phyloP scores from a whole-genome alignment of 371 early-diverging fungal species.

The Mucor lusitanicus region DNA sequence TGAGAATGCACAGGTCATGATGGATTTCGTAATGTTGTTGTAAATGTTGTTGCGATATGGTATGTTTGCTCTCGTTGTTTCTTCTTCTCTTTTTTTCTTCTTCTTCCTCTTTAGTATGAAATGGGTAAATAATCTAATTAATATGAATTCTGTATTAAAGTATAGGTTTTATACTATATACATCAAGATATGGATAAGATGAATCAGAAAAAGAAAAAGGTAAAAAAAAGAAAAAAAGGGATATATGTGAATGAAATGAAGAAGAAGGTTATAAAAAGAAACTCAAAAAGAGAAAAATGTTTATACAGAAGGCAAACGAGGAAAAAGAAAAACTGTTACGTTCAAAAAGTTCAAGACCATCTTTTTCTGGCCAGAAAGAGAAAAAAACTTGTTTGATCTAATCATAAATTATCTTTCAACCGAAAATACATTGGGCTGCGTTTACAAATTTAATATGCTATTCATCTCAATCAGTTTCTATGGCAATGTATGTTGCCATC shows the following conservation, averaged over 20 bases:
- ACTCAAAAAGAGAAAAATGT: neutral
- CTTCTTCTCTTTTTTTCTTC: neutral
- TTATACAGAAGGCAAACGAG: neutral
- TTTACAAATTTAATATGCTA: neutral
- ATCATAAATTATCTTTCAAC: neutral
- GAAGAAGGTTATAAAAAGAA: conserved; percentile 16
- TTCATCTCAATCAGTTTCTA: neutral
- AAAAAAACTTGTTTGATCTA: conserved; percentile 4
- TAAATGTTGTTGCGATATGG: neutral
- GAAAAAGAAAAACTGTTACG: conserved; percentile 10
- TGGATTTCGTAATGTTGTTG: neutral
- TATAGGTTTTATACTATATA: conserved; percentile 5
- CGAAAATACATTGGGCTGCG: neutral
- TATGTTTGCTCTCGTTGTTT: neutral
- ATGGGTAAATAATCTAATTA: conserved; percentile 1
- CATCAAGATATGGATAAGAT: neutral
- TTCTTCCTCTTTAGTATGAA: neutral
- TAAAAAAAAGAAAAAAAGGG: conserved; percentile 12
- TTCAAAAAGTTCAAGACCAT: conserved; percentile 1
- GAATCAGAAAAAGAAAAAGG: conserved; percentile 19
- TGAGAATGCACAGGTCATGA: conserved; percentile 27
- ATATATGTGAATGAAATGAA: conserved; percentile 18
- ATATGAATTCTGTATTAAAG: neutral
- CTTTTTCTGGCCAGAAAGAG: too few relatives aligned
- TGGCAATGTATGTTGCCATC: neutral